Base-by-base conservation (phyloP, 176 grass and related monocot genomes). In the Triticum timopheevii region DNA sequence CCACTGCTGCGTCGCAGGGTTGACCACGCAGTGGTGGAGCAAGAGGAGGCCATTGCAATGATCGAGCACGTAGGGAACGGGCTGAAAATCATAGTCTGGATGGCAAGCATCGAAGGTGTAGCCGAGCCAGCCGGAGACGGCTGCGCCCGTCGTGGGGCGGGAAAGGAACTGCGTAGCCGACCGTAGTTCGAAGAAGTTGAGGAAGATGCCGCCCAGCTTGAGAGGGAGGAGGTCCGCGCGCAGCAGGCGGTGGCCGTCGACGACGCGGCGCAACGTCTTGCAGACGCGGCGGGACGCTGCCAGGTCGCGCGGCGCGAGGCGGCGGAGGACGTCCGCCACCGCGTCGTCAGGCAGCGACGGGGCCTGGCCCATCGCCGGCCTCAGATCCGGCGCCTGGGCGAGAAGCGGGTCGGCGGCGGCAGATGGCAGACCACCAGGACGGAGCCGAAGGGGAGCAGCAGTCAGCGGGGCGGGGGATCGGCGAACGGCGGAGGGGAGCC, bases 151-250 rank as follows among this genome's bases (percentile, higher is more conserved):
- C 20, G 68, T 71, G 35, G 68, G 68, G 10, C 68, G 68, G 3
- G 35, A 39, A 19, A 71, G 34, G 35, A 71, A 40, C 35, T 71
- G 68, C 35, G 68, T 71, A 19, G 12, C 25, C 5, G 12, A 40
- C 34, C 61, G 11, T 1, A 71, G 35, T 3, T 40, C 1, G 1
- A n/a, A 3, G 34, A n/a, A 22, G 34, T 71, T 71, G 68, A 71
- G 19, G 34, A 71, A 71, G 34, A 71, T 71, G 7, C 68, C 68
- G 68, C 68, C 35, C 19, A 71, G 10, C 68, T 20, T 39, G 35
- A 71, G 68, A 34, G 68, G 68, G 68, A 71, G 68, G 68, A 71
- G 68, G 35, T 71, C 68, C 35, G 68, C 68, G 68, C 68, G 68
- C 68, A 71, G 68, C 68, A 39, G 68, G 15, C 31, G 16, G 66